A percentile compares a stretch with the other conserved stretches of the same genome.
phyloP scores from a whole-genome alignment of 2,329 filamentous ascomycete species.

The Hypoxylon sp. region DNA sequence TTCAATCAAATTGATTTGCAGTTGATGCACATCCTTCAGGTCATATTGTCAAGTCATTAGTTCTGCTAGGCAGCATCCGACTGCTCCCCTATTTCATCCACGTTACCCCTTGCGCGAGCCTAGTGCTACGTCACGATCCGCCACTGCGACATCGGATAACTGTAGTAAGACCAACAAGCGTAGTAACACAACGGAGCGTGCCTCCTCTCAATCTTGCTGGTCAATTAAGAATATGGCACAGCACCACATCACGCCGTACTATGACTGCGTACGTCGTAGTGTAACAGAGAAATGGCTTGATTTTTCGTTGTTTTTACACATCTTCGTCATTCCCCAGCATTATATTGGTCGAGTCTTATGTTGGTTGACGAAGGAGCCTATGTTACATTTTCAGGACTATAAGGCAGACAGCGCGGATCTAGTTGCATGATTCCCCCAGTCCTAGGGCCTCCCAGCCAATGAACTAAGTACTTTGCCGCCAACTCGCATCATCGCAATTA shows the following conservation, averaged over 20 bases:
- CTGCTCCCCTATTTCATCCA: conserved; percentile 22
- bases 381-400: conserved; percentile 9
- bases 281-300: conserved; percentile 15
- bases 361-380: neutral
- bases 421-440: conserved; percentile 9
- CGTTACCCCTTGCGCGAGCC: conserved; percentile 8
- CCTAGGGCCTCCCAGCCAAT: conserved; percentile 5
- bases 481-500: conserved; percentile 2
- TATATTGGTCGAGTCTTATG: conserved; percentile 11
- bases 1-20: conserved; percentile 10
- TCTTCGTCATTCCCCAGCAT: conserved; percentile 3
- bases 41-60: conserved; percentile 25
- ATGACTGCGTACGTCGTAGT: conserved; percentile 1
- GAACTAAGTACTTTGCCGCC: neutral
- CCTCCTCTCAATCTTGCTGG: neutral
- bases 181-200: conserved; percentile 18
- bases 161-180: conserved; percentile 1
- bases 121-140: conserved; percentile 2
- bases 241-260: conserved; percentile 11
- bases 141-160: conserved; percentile 17
- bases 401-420: conserved; percentile 23
- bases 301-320: conserved; percentile 13
- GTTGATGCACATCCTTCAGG: conserved; percentile 9
- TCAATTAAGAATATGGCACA: conserved; percentile 13
- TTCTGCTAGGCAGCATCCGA: conserved; percentile 18